phyloP scores from a whole-genome alignment of 2,329 filamentous ascomycete genomes.

The Geoglossum cookeanum region DNA sequence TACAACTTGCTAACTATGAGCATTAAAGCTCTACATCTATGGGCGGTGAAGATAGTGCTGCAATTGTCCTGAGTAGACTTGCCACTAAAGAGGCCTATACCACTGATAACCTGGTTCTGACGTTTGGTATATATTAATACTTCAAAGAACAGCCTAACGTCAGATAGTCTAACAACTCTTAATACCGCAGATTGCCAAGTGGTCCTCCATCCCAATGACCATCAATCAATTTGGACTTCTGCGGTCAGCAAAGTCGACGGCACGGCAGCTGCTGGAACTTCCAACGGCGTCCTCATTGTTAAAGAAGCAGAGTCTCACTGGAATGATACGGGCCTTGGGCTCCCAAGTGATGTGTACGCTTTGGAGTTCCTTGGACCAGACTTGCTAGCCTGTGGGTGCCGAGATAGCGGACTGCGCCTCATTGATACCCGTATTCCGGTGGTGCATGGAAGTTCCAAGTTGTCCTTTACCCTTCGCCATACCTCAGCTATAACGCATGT shows the following conservation, averaged over 20 bases:
- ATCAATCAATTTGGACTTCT: conserved; percentile 14
- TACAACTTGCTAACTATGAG: neutral
- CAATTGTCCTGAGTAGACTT: neutral
- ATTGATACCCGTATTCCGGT: conserved; percentile 11
- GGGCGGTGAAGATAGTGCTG: neutral
- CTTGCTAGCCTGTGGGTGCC: conserved; percentile 5
- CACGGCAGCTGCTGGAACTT: conserved; percentile 17
- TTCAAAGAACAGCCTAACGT: neutral
- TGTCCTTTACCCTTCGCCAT: conserved; percentile 6
- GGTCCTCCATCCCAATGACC: conserved; percentile 13
- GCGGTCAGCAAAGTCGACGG: conserved; percentile 11
- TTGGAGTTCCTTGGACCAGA: conserved; percentile 10
- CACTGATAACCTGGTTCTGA: neutral
- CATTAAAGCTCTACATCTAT: neutral
- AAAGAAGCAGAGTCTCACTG: neutral
- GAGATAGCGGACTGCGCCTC: conserved; percentile 17
- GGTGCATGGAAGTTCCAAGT: neutral
- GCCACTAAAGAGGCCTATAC: neutral
- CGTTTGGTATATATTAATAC: neutral
- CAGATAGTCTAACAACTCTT: neutral
- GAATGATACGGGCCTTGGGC: neutral
- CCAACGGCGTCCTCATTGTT: conserved; percentile 10
- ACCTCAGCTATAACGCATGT: conserved; percentile 8
- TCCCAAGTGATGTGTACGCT: conserved; percentile 5
- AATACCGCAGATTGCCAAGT: conserved; percentile 1